Evolutionary conservation across 176 grass and related monocot species (phyloP).

Genomic region (Phyllostachys edulis): DNA sequence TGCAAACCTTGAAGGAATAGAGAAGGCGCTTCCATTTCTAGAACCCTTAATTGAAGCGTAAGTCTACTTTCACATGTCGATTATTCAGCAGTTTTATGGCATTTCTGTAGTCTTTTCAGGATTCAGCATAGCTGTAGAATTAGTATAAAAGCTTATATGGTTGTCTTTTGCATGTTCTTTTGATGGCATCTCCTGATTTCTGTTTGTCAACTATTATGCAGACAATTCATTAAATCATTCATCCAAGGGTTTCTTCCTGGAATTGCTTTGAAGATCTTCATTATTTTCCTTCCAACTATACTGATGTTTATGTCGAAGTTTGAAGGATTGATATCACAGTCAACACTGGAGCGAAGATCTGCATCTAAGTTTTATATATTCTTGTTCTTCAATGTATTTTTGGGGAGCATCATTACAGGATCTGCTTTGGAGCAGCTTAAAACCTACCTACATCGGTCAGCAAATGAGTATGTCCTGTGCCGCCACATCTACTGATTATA

Average conservation of each 20-base stretch:
- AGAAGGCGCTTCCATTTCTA: conserved; percentile 80
- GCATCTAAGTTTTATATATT: conserved; percentile 92
- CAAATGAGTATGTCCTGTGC: conserved; percentile 68
- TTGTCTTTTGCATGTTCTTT: conserved; percentile 16
- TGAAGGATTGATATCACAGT: conserved; percentile 75
- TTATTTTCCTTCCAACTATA: conserved; percentile 92
- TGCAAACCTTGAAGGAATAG: conserved; percentile 83
- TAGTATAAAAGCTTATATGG: background rate
- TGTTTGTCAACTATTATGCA: conserved; percentile 43
- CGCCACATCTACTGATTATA: background rate
- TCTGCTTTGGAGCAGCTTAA: conserved; percentile 89
- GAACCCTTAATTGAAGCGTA: conserved; percentile 74
- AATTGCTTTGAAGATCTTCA: conserved; percentile 91
- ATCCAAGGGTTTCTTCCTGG: conserved; percentile 98
- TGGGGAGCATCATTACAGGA: conserved; percentile 67
- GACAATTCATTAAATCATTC: conserved; percentile 71
- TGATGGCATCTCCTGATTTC: conserved; percentile 23
- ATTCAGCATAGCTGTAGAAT: background rate
- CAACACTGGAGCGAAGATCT: conserved; percentile 72
- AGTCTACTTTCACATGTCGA: conserved; percentile 31
- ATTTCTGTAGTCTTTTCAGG: conserved; percentile 9
- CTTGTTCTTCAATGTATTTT: conserved; percentile 88
- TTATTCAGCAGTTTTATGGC: background rate
- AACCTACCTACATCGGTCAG: conserved; percentile 58
- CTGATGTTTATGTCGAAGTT: conserved; percentile 98